Conservation (phyloP, 164 flowering plant genomes). For the Litsea cubeba region DNA sequence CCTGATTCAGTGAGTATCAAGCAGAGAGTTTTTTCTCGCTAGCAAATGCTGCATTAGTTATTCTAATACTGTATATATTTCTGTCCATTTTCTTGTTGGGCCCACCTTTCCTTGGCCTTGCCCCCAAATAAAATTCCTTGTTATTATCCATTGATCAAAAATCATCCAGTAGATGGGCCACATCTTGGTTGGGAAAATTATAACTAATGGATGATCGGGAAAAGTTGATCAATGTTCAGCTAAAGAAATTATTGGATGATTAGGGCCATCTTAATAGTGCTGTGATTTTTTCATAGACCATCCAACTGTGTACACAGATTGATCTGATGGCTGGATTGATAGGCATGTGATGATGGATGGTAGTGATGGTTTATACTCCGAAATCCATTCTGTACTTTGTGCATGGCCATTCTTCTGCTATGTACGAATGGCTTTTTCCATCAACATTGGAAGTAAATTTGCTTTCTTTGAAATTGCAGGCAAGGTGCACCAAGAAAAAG, state of each 20-base stretch:
- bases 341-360: background rate
- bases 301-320: background rate
- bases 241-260: background rate
- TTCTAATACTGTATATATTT: no score
- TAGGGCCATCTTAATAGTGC: background rate
- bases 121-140: no score
- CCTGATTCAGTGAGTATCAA: no score
- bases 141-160: no score
- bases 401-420: background rate
- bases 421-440: background rate
- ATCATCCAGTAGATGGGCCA: no score
- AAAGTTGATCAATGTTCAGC: background rate
- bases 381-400: background rate
- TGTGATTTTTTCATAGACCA: background rate
- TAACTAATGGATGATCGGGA: background rate
- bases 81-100: no score
- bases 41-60: no score
- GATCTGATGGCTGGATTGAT: slow-evolving; percentile 1
- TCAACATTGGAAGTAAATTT: background rate
- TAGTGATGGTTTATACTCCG: background rate
- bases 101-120: no score
- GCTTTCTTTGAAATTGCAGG: slow-evolving; percentile 31
- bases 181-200: no score
- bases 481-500: slow-evolving; percentile 85
- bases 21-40: no score